Conservation (phyloP, 2,329 filamentous ascomycete species). For the Lasiodiplodia hormozganensis region DNA sequence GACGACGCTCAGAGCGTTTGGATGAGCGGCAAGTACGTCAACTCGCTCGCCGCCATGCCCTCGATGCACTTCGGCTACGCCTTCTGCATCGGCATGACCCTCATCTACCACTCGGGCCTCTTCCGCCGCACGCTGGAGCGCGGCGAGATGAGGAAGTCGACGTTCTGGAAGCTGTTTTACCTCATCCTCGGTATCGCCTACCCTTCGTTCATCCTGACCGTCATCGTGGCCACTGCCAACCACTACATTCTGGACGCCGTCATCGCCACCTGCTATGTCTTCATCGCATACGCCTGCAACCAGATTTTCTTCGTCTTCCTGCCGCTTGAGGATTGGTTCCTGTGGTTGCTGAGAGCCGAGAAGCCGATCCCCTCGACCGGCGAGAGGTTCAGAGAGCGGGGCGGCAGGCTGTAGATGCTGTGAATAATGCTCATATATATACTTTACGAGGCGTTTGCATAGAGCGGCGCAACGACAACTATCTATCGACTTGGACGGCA, state of each 20-base stretch:
- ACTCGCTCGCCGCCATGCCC: conserved; percentile 55
- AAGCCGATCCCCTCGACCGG: conserved; percentile 64
- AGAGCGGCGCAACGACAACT: neutral
- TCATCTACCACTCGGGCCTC: conserved; percentile 60
- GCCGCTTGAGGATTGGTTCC: conserved; percentile 59
- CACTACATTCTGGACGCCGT: conserved; percentile 66
- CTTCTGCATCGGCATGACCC: conserved; percentile 60
- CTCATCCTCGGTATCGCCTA: conserved; percentile 58
- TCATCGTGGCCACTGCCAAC: conserved; percentile 68
- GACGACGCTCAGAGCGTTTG: conserved; percentile 55
- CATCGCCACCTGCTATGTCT: conserved; percentile 57
- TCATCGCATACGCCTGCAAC: conserved; percentile 57
- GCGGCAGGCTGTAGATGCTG: conserved; percentile 39
- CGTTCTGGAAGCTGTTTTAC: conserved; percentile 53
- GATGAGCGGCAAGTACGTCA: conserved; percentile 56
- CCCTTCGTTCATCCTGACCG: conserved; percentile 60
- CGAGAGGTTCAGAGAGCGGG: conserved; percentile 50
- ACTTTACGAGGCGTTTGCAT: conserved; percentile 1
- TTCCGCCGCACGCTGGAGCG: conserved; percentile 52
- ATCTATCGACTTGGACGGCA: neutral
- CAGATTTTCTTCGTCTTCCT: conserved; percentile 58
- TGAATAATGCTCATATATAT: conserved; percentile 8
- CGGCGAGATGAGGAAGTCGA: conserved; percentile 51
- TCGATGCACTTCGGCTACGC: conserved; percentile 63
- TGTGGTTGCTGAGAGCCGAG: conserved; percentile 57